Evolutionary conservation across 108 stramenopile genomes (phyloP), one percentile per base, ranked within the genome.

Genomic region (Stephanodiscus triporus): DNA sequence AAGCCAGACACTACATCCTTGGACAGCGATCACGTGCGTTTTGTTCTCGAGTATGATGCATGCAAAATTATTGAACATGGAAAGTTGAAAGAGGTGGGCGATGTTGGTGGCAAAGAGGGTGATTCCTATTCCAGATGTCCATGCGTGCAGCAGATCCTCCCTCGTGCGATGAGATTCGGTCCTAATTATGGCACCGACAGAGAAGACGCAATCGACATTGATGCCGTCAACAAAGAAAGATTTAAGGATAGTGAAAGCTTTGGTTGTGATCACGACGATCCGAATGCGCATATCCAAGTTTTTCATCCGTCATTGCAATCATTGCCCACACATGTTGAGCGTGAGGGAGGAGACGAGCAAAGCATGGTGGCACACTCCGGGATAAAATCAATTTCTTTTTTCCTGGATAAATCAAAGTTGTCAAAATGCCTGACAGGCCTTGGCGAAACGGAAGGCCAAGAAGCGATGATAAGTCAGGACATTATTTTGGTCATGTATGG

Each of bases 401-500:
- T 40, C 34, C 70, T 59, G 50, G 78, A 63, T 45, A 14, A 62
- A 24, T 68, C 26, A 38, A 75, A 60, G 54, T 59, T 57, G 23
- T 22, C 34, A 20, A 34, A 38, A 1, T 56, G 26, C 30, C 34
- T 6, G 19, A 66, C 32, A 9, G 32, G 59, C 24, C 53, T 11
- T 54, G 23, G 53, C 23, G 10, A 53, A 17, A 55, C 1, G 8
- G 20, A 53, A n/a, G 63, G 62, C 36, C 32, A n/a, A 26, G 19
- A 1, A 32, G 48, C 67, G 9, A 9, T 53, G 13, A 4, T 75
- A 36, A 63, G 62, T 50, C 72, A 51, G 37, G 82, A 86, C 13
- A 23, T 73, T 59, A 70, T 94, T 19, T 94, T 88, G 91, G 67
- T 94, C 34, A 68, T 81, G 10, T 94, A 86, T 78, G 85, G 82